phyloP scores from a whole-genome alignment of 345 rosid genomes.

The Eucalyptus sideroxylon region DNA sequence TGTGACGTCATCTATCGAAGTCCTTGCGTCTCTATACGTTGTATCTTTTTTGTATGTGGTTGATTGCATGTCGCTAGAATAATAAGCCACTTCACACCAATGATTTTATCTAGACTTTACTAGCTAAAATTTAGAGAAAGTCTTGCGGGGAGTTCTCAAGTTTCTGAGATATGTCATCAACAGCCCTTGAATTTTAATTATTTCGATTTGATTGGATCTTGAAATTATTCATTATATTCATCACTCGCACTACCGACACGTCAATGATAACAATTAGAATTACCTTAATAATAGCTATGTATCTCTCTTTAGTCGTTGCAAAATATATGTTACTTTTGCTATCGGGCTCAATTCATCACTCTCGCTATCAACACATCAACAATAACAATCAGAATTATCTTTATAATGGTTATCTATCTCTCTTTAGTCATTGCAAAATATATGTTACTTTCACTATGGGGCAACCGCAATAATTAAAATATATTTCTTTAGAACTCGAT shows the following conservation, averaged over 20 bases:
- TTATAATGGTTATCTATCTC: too few relatives aligned
- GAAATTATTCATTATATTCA: neutral
- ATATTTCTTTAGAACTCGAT: neutral
- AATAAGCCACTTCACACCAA: neutral
- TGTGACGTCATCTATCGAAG: neutral
- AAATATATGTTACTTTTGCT: too few relatives aligned
- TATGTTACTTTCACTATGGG: neutral
- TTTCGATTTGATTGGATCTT: neutral
- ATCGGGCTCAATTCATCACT: fast-evolving
- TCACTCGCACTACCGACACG: neutral
- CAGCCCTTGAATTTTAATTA: neutral
- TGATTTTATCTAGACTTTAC: neutral
- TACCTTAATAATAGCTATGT: neutral
- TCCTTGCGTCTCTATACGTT: neutral
- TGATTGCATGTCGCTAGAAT: neutral
- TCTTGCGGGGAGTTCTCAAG: neutral
- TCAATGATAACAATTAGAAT: neutral
- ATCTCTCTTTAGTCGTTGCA: neutral
- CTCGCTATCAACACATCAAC: neutral
- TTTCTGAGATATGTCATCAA: neutral
- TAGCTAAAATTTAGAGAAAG: neutral
- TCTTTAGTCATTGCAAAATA: neutral
- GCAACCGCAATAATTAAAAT: neutral
- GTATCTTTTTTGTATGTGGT: neutral
- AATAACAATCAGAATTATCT: neutral